These are phyloP conservation scores for Bocquillonia castaneifolia DNA, from an alignment of 441 rosid species.

Conservation along the genomic window DNA sequence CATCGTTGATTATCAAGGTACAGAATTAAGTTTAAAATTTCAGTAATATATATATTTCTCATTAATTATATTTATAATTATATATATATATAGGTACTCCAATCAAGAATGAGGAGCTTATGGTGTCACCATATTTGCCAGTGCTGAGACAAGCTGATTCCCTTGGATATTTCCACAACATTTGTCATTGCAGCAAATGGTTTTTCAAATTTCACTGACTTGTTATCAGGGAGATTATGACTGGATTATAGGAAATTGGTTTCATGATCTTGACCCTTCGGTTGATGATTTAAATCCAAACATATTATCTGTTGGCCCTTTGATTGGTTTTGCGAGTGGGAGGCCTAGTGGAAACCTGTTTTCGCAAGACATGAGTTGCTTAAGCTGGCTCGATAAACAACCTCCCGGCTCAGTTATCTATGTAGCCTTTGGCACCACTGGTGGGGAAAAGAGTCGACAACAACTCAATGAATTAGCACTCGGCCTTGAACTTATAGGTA, in stretches of 20 bases:
- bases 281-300: neutral
- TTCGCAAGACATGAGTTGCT: neutral
- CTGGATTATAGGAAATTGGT: neutral
- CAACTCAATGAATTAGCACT: neutral
- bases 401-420: neutral
- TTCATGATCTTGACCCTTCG: neutral
- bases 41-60: no score
- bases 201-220: neutral
- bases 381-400: neutral
- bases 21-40: no score
- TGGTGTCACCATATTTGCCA: neutral
- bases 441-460: neutral
- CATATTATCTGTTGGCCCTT: neutral
- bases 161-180: neutral
- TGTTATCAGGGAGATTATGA: neutral
- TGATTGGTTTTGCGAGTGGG: neutral
- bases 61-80: no score
- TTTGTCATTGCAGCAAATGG: neutral
- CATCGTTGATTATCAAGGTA: slow-evolving; percentile 26
- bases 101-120: neutral
- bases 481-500: neutral
- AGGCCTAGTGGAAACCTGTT: neutral
- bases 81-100: neutral
- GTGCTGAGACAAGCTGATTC: neutral
- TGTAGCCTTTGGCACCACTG: neutral